phyloP scores from a whole-genome alignment of 140 eudicot species.

The Flaveria floridana region DNA sequence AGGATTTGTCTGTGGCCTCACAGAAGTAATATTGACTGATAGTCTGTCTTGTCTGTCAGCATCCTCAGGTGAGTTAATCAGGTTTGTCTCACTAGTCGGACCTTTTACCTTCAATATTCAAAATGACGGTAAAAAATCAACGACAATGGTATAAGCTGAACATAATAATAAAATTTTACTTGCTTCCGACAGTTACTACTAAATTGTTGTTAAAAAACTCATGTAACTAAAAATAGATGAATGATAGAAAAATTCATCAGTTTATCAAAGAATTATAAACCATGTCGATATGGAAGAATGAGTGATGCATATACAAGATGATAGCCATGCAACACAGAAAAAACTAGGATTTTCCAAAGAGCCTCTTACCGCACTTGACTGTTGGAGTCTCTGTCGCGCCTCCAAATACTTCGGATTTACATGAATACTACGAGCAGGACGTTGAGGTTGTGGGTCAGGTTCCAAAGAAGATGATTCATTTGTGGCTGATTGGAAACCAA shows the following conservation, averaged over 20 bases:
- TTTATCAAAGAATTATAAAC: not conserved
- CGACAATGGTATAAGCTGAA: conserved; percentile 3
- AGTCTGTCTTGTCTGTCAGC: conserved; percentile 43
- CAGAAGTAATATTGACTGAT: conserved; percentile 36
- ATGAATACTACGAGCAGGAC: conserved; percentile 80
- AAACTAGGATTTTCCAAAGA: not conserved
- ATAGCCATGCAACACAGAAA: not conserved
- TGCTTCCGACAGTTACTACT: not conserved
- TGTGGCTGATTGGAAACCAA: conserved; percentile 54
- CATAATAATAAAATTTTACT: not conserved
- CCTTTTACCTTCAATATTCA: conserved; percentile 52
- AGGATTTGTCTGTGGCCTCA: conserved; percentile 57
- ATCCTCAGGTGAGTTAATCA: conserved; percentile 44
- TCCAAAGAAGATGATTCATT: conserved; percentile 68
- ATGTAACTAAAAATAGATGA: not conserved
- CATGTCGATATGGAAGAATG: not conserved
- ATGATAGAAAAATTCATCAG: conserved; percentile 2
- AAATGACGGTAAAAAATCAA: conserved; percentile 16
- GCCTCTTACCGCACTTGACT: conserved; percentile 52
- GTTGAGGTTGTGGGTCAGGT: conserved; percentile 54
- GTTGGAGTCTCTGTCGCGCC: conserved; percentile 74
- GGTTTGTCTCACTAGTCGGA: conserved; percentile 42
- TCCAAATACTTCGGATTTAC: conserved; percentile 90
- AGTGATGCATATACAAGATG: not conserved
- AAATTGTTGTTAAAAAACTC: not conserved